Evolutionary conservation across 257 asterid genomes (phyloP), one percentile per base, ranked within the genome.

Genomic region (Cordia subcordata): DNA sequence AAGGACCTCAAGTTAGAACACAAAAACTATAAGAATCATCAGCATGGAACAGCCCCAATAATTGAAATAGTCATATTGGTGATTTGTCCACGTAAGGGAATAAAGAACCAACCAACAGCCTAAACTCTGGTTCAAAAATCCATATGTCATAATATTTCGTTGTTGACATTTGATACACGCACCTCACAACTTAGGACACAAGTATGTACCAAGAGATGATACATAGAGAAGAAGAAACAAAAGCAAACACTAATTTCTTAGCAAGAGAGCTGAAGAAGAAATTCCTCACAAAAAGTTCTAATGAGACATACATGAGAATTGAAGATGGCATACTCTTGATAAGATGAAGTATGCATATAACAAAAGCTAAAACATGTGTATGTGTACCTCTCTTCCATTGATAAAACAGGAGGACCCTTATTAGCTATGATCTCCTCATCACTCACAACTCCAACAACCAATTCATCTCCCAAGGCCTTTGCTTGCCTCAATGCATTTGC

Each of bases 401-500:
- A 70, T 67, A 92, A 72, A 63, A 92, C 95, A 13, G 95, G 96
- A 50, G 95, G 96, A 58, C 96, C 96, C 71, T 92, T 92, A 62
- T 85, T 80, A 23, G 90, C 81, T 49, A 84, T 59, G 46, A 92
- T 92, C 80, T 92, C 94, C 70, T 92, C 95, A 79, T 92, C 98
- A 73, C 96, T 88, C 46, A 88, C 92, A 66, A 92, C 90, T 59
- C 96, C 96, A 60, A 92, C 95, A 50, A 92, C 81, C 79, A 92
- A 73, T 74, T 84, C 94, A 78, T 92, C 96, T 39, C 95, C 96
- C 76, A 88, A 64, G 1, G 84, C 89, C 75, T 86, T 92, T 2
- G 98, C 96, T 79, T 92, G 98, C 67, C 96, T 82, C 79, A 92
- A 63, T n/a, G 96, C 96, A 65, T 88, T 88, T 33, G 98, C 98